Conservation (phyloP, 306 rosid species). For the Abrus pulchellus region DNA sequence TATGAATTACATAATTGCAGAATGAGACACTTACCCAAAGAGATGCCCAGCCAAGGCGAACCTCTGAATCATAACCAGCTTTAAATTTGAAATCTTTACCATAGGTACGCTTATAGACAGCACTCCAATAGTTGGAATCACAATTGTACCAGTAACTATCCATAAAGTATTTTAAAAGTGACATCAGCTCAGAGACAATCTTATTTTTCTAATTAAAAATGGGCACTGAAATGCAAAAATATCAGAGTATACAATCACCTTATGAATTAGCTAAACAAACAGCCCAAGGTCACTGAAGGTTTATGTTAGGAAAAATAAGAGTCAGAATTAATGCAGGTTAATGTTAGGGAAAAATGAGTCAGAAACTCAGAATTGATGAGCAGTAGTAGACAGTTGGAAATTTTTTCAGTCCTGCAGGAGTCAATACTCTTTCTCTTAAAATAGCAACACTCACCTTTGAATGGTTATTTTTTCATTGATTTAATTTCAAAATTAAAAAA, state of each 20-base stretch:
- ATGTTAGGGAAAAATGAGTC: no score
- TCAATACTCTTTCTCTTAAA: no score
- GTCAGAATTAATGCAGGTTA: no score
- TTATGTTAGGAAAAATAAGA: no score
- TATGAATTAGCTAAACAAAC: background rate
- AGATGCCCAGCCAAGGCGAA: slow-evolving; percentile 98
- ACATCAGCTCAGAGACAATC: slow-evolving; percentile 16
- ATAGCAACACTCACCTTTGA: no score
- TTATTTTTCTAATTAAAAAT: background rate
- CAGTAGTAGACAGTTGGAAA: no score
- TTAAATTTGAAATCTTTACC: slow-evolving; percentile 90
- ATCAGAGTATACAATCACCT: slow-evolving; percentile 4
- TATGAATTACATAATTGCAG: slow-evolving; percentile 33
- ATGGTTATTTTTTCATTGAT: no score
- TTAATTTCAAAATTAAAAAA: no score
- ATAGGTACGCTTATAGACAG: slow-evolving; percentile 90
- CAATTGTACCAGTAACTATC: slow-evolving; percentile 91
- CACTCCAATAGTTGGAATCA: slow-evolving; percentile 91
- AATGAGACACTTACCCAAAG: slow-evolving; percentile 83
- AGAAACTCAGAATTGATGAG: no score
- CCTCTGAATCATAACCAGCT: slow-evolving; percentile 97
- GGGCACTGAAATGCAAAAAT: slow-evolving; percentile 28
- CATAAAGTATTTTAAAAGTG: slow-evolving; percentile 40
- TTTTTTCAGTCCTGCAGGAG: no score
- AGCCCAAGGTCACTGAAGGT: no score